Evolutionary conservation across 108 stramenopile genomes (phyloP), one percentile per base, ranked within the genome.

Genomic region (Cyclotella sp.): DNA sequence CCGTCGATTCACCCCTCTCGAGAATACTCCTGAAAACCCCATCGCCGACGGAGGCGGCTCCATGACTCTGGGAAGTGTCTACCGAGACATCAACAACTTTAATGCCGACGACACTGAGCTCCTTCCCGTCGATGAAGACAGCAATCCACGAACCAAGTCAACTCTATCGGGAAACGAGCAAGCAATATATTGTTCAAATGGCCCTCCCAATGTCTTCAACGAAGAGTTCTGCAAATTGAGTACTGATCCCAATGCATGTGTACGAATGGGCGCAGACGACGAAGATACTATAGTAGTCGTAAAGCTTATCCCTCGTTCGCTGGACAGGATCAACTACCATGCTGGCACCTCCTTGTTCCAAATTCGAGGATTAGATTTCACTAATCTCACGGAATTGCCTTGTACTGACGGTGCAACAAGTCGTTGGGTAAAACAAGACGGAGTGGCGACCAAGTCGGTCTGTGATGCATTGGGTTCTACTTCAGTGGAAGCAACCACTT

Each of bases 131-230:
- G 72, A 73, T 21, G 28, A 21, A 5, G 72, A 73, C 61, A 61
- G 46, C 21, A 73, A 73, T 73, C 72, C 72, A 19, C 72, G 72
- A 14, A 62, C 72, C 47, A 27, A 24, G 16, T 68, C 58, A 7
- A 0, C 4, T 22, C 34, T 69, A 3, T 45, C 66, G 30, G 60
- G 60, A 19, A 58, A 57, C 21, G 68, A 69, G 26, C 65, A 76
- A 24, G 68, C 60, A 9, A 76, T 69, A 15, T 76, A 30, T 39
- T 76, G 75, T 44, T 76, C 75, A 51, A 76, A 76, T 34, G 13
- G 18, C 16, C 39, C 10, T 11, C 66, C 59, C 66, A 76, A 76
- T 66, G 27, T 76, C 5, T 69, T 76, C 27, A 76, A 76, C 22
- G 75, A 76, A 55, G 53, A 39, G 16, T 9, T 21, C 4, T 76